A percentile compares a stretch with the other conserved stretches of the same genome.
phyloP scores from a whole-genome alignment of 1,284 basidiomycete species.

The Rhizoctonia solani region DNA sequence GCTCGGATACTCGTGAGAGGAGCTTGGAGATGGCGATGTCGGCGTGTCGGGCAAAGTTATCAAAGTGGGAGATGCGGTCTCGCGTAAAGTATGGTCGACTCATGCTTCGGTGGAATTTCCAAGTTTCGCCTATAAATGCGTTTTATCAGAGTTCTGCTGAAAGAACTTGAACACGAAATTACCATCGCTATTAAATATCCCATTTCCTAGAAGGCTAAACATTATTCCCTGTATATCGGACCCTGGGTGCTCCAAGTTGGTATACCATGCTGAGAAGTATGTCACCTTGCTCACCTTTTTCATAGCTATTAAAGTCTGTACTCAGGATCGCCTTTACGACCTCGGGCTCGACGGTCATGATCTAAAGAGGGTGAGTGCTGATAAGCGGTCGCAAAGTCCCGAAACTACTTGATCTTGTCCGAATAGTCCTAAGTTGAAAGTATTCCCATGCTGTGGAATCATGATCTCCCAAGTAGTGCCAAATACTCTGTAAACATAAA shows the following conservation, averaged over 20 bases:
- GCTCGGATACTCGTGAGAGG: conserved; percentile 25
- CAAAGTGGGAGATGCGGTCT: conserved; percentile 44
- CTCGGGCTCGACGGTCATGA: conserved; percentile 19
- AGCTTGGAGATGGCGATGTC: conserved; percentile 38
- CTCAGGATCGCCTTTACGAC: conserved; percentile 14
- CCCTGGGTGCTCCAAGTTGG: not conserved
- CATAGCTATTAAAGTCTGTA: conserved; percentile 17
- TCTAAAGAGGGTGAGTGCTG: not conserved
- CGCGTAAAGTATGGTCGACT: conserved; percentile 45
- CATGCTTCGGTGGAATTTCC: conserved; percentile 42
- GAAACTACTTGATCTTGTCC: conserved; percentile 4
- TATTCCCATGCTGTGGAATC: conserved; percentile 1
- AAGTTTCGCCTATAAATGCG: conserved; percentile 27
- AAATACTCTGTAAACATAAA: conserved; percentile 2
- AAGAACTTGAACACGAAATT: not conserved
- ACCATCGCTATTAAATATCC: conserved; percentile 39
- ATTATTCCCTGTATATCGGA: not conserved
- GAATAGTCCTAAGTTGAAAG: conserved; percentile 1
- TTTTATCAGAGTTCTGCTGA: not conserved
- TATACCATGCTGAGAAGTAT: not conserved
- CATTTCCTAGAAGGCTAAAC: conserved; percentile 33
- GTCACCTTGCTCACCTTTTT: not conserved
- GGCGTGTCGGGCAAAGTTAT: conserved; percentile 42
- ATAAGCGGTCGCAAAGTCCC: not conserved
- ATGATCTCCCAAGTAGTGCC: not conserved